These are phyloP conservation scores for Pelargonium citronellum DNA, from an alignment of 441 rosid species.

Conservation along the genomic window DNA sequence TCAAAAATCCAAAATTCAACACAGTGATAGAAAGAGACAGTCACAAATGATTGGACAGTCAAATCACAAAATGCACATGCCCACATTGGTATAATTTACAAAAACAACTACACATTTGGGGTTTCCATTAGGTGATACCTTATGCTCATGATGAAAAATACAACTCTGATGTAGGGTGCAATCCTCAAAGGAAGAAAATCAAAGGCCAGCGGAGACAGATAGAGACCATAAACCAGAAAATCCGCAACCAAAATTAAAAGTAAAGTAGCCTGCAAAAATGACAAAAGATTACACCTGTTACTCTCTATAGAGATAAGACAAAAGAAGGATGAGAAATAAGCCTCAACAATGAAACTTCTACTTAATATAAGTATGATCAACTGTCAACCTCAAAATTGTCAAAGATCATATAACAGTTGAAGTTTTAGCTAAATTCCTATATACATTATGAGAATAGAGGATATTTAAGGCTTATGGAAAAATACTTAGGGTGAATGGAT, in stretches of 20 bases:
- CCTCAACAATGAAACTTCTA: no score
- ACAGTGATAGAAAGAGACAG: neutral
- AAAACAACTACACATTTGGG: neutral
- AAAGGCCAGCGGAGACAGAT: slow-evolving; percentile 64
- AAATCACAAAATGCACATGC: slow-evolving; percentile 3
- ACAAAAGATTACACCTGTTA: slow-evolving; percentile 4
- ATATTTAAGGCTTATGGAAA: no score
- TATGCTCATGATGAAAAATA: slow-evolving; percentile 62
- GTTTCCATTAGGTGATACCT: slow-evolving; percentile 43
- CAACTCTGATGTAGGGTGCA: slow-evolving; percentile 85
- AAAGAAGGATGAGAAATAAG: neutral
- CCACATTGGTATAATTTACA: neutral
- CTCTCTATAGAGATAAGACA: neutral
- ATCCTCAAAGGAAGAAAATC: slow-evolving; percentile 71
- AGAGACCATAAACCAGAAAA: slow-evolving; percentile 63
- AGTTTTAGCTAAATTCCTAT: no score
- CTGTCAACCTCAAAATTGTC: no score
- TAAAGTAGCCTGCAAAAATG: slow-evolving; percentile 63
- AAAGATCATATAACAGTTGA: no score
- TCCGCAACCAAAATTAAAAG: slow-evolving; percentile 61
- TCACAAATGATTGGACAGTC: neutral
- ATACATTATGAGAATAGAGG: no score
- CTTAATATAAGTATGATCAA: no score
- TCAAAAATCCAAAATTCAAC: neutral
- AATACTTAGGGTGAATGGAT: no score